Evolutionary conservation across 2,329 filamentous ascomycete genomes (phyloP).

Genomic region (Monosporascus ibericus): DNA sequence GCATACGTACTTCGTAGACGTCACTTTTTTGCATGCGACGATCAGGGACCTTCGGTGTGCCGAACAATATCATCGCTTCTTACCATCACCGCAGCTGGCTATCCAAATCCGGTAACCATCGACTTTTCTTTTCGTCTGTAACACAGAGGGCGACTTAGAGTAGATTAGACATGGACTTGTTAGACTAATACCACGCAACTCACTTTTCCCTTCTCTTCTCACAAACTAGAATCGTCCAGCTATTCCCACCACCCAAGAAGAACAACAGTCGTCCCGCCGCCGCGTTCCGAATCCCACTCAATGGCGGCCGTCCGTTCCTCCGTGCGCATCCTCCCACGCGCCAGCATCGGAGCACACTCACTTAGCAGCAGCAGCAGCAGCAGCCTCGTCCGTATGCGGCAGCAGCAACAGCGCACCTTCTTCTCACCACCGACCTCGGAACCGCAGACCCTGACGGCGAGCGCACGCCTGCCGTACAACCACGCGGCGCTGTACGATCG

Average conservation of each 20-base stretch:
- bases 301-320: background rate
- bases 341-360: no score
- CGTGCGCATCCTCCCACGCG: background rate
- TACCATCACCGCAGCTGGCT: background rate
- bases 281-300: background rate
- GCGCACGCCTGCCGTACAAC: constrained; percentile 71
- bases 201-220: background rate
- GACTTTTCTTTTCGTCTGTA: background rate
- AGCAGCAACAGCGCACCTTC: background rate
- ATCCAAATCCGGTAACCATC: background rate
- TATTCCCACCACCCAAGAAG: no score
- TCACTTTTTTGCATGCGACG: background rate
- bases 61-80: background rate
- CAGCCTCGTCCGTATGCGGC: background rate
- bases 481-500: constrained; percentile 68
- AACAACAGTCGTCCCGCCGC: no score
- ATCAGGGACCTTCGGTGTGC: background rate
- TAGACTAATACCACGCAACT: background rate
- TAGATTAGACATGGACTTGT: background rate
- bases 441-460: constrained; percentile 63
- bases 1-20: background rate
- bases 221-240: background rate
- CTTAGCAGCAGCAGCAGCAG: background rate
- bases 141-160: background rate
- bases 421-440: background rate